A percentile compares a stretch with the other conserved stretches of the same genome.
phyloP scores from a whole-genome alignment of 768 basidiomycete genomes.

The Dacryopinax primogenitus region DNA sequence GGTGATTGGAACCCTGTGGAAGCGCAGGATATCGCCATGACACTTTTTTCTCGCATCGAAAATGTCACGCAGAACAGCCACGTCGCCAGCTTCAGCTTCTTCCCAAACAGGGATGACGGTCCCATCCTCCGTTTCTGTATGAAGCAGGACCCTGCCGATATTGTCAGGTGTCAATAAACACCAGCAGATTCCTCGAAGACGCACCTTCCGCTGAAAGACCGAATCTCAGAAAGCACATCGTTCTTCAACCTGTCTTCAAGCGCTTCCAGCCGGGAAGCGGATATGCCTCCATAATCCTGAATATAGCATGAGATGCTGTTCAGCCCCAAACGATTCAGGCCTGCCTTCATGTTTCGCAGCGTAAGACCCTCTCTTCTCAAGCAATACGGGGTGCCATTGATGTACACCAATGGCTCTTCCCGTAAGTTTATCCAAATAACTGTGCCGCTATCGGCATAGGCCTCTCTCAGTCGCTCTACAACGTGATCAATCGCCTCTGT shows the following conservation, averaged over 20 bases:
- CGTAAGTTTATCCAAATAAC: slow-evolving; percentile 88
- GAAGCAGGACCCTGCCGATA: slow-evolving; percentile 55
- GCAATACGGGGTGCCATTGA: slow-evolving; percentile 89
- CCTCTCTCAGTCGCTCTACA: slow-evolving; percentile 45
- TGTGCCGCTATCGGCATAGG: slow-evolving; percentile 46
- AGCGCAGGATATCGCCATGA: slow-evolving; percentile 48
- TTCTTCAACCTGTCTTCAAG: slow-evolving; percentile 80
- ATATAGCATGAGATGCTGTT: background rate
- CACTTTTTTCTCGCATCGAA: slow-evolving; percentile 49
- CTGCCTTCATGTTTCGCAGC: slow-evolving; percentile 86
- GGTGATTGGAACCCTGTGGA: slow-evolving; percentile 82
- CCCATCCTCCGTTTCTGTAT: slow-evolving; percentile 78
- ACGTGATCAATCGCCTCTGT: slow-evolving; percentile 76
- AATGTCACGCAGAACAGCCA: slow-evolving; percentile 74
- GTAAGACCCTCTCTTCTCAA: slow-evolving; percentile 68
- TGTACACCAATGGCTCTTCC: slow-evolving; percentile 64
- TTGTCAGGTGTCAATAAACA: slow-evolving; percentile 4
- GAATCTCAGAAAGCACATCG: slow-evolving; percentile 75
- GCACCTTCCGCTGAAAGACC: slow-evolving; percentile 70
- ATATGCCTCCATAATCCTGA: slow-evolving; percentile 84
- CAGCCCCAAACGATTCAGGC: slow-evolving; percentile 5
- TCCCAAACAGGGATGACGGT: slow-evolving; percentile 92
- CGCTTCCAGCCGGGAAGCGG: slow-evolving; percentile 72
- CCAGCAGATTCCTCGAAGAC: slow-evolving; percentile 15
- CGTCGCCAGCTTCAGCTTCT: slow-evolving; percentile 55